A percentile compares a stretch with the other conserved stretches of the same genome.
Evolutionary conservation across 495 filamentous ascomycete genomes (phyloP).

Genomic region (Aspergillus heteromorphus): DNA sequence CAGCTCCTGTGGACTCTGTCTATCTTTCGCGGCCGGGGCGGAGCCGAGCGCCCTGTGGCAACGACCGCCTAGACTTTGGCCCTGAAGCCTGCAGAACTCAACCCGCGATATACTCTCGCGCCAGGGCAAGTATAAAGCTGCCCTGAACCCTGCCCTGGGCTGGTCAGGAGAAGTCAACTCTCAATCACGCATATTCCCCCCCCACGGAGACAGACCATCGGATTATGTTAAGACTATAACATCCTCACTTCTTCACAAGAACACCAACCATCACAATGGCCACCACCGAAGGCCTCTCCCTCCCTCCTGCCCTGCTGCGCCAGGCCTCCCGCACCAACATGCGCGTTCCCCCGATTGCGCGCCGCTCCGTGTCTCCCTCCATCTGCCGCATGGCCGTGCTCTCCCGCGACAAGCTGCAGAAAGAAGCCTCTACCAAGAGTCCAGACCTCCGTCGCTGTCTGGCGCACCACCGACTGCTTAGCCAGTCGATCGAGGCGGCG

Average conservation of each 20-base stretch:
- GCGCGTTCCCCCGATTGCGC: constrained; percentile 17
- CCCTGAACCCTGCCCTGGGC: background rate
- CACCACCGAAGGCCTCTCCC: background rate
- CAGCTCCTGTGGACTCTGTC: background rate
- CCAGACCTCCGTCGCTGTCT: constrained; percentile 25
- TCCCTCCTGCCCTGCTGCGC: constrained; percentile 6
- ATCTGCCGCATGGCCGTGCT: constrained; percentile 14
- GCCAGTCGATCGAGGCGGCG: constrained; percentile 15
- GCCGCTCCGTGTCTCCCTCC: constrained; percentile 1
- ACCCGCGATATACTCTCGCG: background rate
- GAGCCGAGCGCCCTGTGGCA: background rate
- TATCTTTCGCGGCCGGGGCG: background rate
- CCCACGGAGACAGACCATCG: background rate
- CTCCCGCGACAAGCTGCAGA: constrained; percentile 18
- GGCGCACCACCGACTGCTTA: constrained; percentile 18
- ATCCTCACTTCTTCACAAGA: background rate
- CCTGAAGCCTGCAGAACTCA: background rate
- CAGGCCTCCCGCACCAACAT: constrained; percentile 14
- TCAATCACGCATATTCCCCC: background rate
- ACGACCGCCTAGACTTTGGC: background rate
- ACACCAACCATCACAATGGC: background rate
- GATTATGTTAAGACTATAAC: too few relatives aligned
- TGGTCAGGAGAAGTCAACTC: too few relatives aligned
- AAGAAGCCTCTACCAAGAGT: constrained; percentile 11
- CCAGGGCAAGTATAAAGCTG: background rate